A percentile compares a stretch with the other conserved stretches of the same genome.
phyloP scores from a whole-genome alignment of 2,329 filamentous ascomycete genomes.

The Sporothrix inflata region DNA sequence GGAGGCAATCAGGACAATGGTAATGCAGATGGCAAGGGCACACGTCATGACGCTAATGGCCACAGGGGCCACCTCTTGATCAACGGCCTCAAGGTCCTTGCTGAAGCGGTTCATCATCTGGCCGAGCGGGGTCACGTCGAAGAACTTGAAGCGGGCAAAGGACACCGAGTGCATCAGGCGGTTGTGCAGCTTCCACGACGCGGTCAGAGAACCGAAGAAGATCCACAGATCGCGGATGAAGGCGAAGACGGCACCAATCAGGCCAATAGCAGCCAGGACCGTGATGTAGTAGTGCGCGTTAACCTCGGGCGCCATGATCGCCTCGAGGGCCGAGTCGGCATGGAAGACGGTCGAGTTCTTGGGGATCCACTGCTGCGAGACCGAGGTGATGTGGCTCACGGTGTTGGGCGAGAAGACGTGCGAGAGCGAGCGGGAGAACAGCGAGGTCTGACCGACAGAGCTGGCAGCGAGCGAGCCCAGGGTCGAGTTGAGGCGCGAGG shows the following conservation, averaged over 20 bases:
- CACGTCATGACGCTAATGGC: constrained; percentile 77
- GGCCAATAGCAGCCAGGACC: constrained; percentile 79
- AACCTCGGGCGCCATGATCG: constrained; percentile 55
- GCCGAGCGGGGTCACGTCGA: constrained; percentile 92
- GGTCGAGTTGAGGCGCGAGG: constrained; percentile 15
- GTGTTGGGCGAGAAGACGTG: constrained; percentile 23
- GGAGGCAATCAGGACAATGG: constrained; percentile 80
- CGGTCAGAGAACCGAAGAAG: constrained; percentile 88
- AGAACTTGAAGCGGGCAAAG: constrained; percentile 94
- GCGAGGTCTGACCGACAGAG: constrained; percentile 10
- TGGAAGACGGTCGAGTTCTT: constrained; percentile 46
- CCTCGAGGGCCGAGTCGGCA: constrained; percentile 37
- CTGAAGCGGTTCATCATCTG: constrained; percentile 99
- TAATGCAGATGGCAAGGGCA: constrained; percentile 72
- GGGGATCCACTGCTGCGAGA: constrained; percentile 30
- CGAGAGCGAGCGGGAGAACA: constrained; percentile 29
- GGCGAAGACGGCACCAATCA: constrained; percentile 78
- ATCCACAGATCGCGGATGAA: constrained; percentile 83
- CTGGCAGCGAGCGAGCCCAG: constrained; percentile 16
- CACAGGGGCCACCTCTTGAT: constrained; percentile 92
- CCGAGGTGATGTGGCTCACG: neutral
- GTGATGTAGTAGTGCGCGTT: constrained; percentile 82
- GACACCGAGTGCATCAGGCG: constrained; percentile 77
- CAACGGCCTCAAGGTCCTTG: constrained; percentile 92
- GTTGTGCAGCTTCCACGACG: constrained; percentile 82